Base-by-base conservation (phyloP, 1,284 basidiomycete species). In the Apiotrichum montevideense region DNA sequence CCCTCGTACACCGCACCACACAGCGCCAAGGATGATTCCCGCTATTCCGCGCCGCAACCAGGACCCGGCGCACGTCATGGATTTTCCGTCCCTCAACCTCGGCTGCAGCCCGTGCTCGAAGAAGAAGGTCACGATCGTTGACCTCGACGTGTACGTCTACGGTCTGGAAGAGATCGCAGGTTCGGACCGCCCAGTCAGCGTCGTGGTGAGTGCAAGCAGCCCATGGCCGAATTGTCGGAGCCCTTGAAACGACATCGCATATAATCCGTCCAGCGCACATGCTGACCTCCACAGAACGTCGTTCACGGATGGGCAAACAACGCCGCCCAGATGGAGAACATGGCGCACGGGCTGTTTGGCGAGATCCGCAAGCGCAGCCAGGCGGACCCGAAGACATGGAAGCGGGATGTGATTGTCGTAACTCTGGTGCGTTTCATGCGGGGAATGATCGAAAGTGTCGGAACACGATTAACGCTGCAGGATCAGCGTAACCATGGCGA, bases 401-500 rank as follows among this genome's bases (percentile, higher is more conserved):
- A 59, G 49, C 59, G 69, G 42, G 72, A 74, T 52, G 51, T 75
- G 39, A 64, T 78, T 8, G 66, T 77, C 9, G 73, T 76, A 13
- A 75, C 74, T 0, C 52, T 77, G 6, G 75, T 75, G 51, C 44
- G 72, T 39, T 13, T 8, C 37, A 21, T 21, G 21, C 21, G 21
- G 21, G 21, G 21, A 21, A 21, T 21, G 21, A 21, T 21, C 21
- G 21, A 21, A 21, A 21, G 21, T 21, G 21, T 39, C 37, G 13
- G 13, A 39, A 39, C 37, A 39, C 37, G 10, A 21, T 21, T 21
- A 21, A 21, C 21, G 21, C 21, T 14, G 6, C 29, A 50, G 48
- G 87, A 90, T 65, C 87, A 88, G 65, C 80, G 87, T 3, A 90
- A 90, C 66, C 88, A 90, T 63, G 88, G 88, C 6, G 73, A 73